A percentile compares a stretch with the other conserved stretches of the same genome.
Conservation (phyloP, 129 eudicot species). For the Calendula officinalis region DNA sequence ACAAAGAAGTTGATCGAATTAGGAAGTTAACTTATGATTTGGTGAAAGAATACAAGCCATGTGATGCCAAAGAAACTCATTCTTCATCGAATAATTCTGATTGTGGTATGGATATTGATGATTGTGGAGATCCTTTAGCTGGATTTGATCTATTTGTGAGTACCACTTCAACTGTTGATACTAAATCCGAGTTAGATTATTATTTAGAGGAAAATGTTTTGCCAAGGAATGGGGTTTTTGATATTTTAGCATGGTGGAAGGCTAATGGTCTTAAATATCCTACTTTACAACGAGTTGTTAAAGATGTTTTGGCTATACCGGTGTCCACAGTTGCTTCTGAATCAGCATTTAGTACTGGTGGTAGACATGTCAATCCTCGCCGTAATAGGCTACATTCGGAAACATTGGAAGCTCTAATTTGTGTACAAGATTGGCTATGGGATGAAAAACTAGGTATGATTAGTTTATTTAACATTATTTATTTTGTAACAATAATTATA, state of each 20-base stretch:
- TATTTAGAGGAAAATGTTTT: constrained; percentile 4
- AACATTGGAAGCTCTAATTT: too few relatives aligned
- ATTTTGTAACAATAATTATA: too few relatives aligned
- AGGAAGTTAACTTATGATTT: background rate
- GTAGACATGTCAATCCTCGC: constrained; percentile 7
- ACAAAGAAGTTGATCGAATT: background rate
- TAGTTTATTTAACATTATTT: too few relatives aligned
- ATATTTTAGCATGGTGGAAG: constrained; percentile 22
- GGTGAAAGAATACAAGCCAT: constrained; percentile 1
- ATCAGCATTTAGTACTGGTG: background rate
- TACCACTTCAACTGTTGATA: too few relatives aligned
- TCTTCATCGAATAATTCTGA: too few relatives aligned
- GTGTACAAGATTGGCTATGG: too few relatives aligned
- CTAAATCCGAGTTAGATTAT: background rate
- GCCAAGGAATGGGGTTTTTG: constrained; percentile 8
- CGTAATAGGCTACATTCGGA: background rate
- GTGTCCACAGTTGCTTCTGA: too few relatives aligned
- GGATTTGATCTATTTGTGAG: background rate
- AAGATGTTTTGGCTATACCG: constrained; percentile 10
- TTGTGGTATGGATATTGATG: background rate
- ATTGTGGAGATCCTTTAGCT: background rate
- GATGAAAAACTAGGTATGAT: too few relatives aligned
- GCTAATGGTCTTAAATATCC: constrained; percentile 7
- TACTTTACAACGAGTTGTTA: constrained; percentile 1
- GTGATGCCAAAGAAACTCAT: background rate